Evolutionary conservation across 2,329 filamentous ascomycete species (phyloP).

Genomic region (Aspergillus transmontanensis): DNA sequence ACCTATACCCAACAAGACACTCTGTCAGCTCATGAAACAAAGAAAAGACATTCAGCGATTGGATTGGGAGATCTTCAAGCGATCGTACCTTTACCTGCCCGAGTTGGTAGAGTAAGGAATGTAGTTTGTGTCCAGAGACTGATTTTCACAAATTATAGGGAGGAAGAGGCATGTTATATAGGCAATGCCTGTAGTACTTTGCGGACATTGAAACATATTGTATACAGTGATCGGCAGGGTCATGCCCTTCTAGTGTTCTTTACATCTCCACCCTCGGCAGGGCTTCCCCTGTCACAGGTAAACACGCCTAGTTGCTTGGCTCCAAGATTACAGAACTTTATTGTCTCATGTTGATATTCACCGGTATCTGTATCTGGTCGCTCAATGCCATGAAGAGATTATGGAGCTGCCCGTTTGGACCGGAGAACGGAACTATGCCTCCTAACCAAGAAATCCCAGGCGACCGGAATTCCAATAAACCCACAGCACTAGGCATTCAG

Average conservation of each 20-base stretch:
- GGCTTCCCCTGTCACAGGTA: constrained; percentile 2
- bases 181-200: background rate
- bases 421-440: background rate
- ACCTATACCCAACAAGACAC: background rate
- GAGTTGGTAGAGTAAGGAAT: background rate
- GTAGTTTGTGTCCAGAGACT: background rate
- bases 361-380: background rate
- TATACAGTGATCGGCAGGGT: constrained; percentile 2
- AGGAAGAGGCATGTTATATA: background rate
- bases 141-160: background rate
- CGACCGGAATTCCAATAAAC: background rate
- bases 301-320: background rate
- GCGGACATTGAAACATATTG: background rate
- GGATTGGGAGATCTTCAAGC: background rate
- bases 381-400: background rate
- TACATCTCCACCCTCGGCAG: background rate
- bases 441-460: background rate
- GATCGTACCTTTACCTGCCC: background rate
- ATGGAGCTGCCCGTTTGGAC: background rate
- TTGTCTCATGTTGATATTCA: constrained; percentile 1
- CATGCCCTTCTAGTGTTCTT: background rate
- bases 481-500: background rate
- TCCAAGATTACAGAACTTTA: background rate
- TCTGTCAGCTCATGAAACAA: background rate
- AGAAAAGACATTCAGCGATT: background rate